phyloP scores from a whole-genome alignment of 106 monocot species.

The Acorus gramineus region DNA sequence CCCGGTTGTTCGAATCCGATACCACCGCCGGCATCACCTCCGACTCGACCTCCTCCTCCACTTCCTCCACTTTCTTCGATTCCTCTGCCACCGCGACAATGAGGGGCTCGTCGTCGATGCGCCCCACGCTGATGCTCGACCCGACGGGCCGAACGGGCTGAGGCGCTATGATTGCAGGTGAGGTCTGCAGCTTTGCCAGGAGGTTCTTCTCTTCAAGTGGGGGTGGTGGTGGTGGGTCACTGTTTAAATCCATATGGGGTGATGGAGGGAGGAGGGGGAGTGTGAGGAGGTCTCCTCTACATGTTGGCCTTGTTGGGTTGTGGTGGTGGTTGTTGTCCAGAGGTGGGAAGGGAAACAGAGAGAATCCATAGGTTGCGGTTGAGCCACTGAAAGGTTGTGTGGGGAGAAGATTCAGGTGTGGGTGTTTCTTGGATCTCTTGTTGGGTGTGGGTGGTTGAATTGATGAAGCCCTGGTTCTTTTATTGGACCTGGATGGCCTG shows the following conservation, averaged over 20 bases:
- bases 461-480: slow-evolving; percentile 7
- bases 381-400: neutral
- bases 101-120: slow-evolving; percentile 14
- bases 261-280: slow-evolving; percentile 17
- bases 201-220: slow-evolving; percentile 44
- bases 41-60: slow-evolving; percentile 71
- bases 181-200: slow-evolving; percentile 29
- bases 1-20: slow-evolving; percentile 68
- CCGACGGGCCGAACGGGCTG: slow-evolving; percentile 66
- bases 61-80: slow-evolving; percentile 20
- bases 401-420: neutral
- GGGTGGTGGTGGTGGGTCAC: neutral
- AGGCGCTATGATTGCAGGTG: slow-evolving; percentile 48
- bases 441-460: neutral
- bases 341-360: slow-evolving; percentile 7
- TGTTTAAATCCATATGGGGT: neutral
- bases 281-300: slow-evolving; percentile 2
- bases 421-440: slow-evolving; percentile 7
- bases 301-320: neutral
- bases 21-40: slow-evolving; percentile 64
- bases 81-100: slow-evolving; percentile 6
- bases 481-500: slow-evolving; percentile 19
- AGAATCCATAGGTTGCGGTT: neutral
- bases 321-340: neutral
- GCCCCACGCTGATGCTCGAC: slow-evolving; percentile 57